Base-by-base conservation (phyloP, 2,329 filamentous ascomycete genomes). In the Trichoderma citrinoviride region DNA sequence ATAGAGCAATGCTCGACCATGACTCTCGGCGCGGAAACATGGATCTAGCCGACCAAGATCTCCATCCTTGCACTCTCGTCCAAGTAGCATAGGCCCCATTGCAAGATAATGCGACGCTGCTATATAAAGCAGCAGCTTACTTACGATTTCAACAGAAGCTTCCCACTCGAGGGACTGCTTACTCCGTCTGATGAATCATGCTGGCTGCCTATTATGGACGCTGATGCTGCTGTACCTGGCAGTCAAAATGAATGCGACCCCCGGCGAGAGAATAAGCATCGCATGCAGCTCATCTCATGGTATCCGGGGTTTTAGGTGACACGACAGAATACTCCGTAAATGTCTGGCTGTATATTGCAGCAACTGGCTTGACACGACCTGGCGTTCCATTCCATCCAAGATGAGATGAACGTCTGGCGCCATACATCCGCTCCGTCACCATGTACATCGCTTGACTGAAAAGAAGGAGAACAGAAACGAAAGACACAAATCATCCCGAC, bases 1-100 rank as follows among this genome's bases (percentile, higher is more conserved):
- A 37, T 37, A 37, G 12, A 37, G 33, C 33, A 37, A 37, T 10
- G 33, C 10, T 37, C 33, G 10, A 14, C n/a, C 33, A 14, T 14
- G 33, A 10, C 33, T 14, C 33, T 23, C 27, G 40, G 23, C 4
- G 40, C 46, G 47, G 60, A 54, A 40, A 46, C n/a, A 46, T 54
- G 60, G 60, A 53, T 62, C 49, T 43, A 23, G 19, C 49, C 60
- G 60, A 62, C 12, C 21, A 54, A 27, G 43, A 25, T 12, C 14
- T 44, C 25, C 44, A 52, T 41, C 46, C 57, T 23, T 46, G 55
- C 14, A 21, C 19, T 2, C 23, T 43, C 29, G 33, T 61, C 57
- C 50, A n/a, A n/a, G 41, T 61, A n/a, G 50, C 41, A 61, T 61
- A 61, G 40, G 7, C 23, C 33, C 17, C 14, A 33, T 7, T 7